Base-by-base conservation (phyloP, 1,284 basidiomycete species). In the Cronartium ribicola region DNA sequence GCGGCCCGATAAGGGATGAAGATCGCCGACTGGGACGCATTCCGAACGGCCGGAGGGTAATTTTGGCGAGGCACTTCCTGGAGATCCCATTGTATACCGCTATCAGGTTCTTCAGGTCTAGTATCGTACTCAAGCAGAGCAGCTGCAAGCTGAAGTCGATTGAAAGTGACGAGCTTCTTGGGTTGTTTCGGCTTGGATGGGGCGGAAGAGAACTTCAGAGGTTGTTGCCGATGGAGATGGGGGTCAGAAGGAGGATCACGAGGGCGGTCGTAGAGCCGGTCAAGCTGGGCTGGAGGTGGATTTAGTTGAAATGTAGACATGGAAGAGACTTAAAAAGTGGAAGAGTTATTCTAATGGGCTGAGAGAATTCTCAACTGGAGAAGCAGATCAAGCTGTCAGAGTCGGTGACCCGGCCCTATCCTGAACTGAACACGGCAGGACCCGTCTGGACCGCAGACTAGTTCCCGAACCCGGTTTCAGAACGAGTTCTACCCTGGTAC, bases 101-200 rank as follows among this genome's bases (percentile, higher is more conserved):
- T 64, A 14, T 44, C 7, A 48, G 51, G 63, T 55, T 65, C 20
- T 22, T 66, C 63, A 59, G 22, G 48, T 5, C 14, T 55, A 39
- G 55, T 40, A 46, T 66, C 55, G 22, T 73, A 73, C 61, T 73
- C 63, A 43, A 73, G 63, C 37, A 73, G 29, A 65, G 70, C 70
- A n/a, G 70, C 70, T 14, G 70, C 70, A 29, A 73, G 55, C 55
- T 73, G 70, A 29, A 73, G 70, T 60, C 70, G 36, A 46, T 73
- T 73, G 63, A 73, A 73, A 8, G 70, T 62, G 14, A 66, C 63
- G 48, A 64, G 62, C 36, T 46, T 48, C 5, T 63, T 51, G 39
- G 48, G 17, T 13, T 46, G 39, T 73, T 66, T 65, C 4, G 6
- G 43, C 46, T 66, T 73, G 36, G 11, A 40, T 39, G 17, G 17